A percentile compares a stretch with the other conserved stretches of the same genome.
These are phyloP conservation scores for Aspergillus affinis DNA, from an alignment of 495 filamentous ascomycete species.

Conservation along the genomic window DNA sequence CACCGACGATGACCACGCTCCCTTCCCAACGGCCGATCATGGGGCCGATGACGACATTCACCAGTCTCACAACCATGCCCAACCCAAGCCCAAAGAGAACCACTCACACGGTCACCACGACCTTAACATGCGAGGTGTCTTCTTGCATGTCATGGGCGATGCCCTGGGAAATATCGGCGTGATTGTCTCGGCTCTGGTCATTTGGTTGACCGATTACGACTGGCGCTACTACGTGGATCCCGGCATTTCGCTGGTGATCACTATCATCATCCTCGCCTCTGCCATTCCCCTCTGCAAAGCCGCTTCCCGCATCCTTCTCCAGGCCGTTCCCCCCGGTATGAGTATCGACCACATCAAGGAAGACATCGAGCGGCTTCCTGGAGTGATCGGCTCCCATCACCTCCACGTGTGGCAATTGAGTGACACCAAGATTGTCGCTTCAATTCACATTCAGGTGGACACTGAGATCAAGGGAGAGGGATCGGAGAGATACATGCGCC, in stretches of 20 bases:
- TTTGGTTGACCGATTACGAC: constrained; percentile 76
- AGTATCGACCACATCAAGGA: constrained; percentile 86
- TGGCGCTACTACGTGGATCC: constrained; percentile 85
- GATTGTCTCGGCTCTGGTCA: constrained; percentile 86
- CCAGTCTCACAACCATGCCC: constrained; percentile 72
- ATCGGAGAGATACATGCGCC: constrained; percentile 81
- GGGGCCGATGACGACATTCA: constrained; percentile 37
- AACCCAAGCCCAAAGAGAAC: constrained; percentile 61
- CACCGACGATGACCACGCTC: constrained; percentile 33
- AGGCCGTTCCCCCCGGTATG: constrained; percentile 86
- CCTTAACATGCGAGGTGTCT: constrained; percentile 96
- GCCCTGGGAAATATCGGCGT: constrained; percentile 97
- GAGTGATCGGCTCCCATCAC: constrained; percentile 87
- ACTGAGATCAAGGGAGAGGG: constrained; percentile 70
- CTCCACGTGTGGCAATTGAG: constrained; percentile 97
- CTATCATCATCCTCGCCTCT: constrained; percentile 86
- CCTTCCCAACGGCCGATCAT: constrained; percentile 10
- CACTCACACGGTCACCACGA: constrained; percentile 70
- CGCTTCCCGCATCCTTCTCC: constrained; percentile 88
- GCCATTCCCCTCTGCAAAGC: constrained; percentile 91
- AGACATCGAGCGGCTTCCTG: constrained; percentile 81
- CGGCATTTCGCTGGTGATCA: constrained; percentile 92
- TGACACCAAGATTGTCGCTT: constrained; percentile 88
- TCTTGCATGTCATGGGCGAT: constrained; percentile 94
- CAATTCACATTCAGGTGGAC: constrained; percentile 85